Evolutionary conservation across 108 stramenopile genomes (phyloP), one percentile per base, ranked within the genome.

Genomic region (Poteriospumella lacustris): DNA sequence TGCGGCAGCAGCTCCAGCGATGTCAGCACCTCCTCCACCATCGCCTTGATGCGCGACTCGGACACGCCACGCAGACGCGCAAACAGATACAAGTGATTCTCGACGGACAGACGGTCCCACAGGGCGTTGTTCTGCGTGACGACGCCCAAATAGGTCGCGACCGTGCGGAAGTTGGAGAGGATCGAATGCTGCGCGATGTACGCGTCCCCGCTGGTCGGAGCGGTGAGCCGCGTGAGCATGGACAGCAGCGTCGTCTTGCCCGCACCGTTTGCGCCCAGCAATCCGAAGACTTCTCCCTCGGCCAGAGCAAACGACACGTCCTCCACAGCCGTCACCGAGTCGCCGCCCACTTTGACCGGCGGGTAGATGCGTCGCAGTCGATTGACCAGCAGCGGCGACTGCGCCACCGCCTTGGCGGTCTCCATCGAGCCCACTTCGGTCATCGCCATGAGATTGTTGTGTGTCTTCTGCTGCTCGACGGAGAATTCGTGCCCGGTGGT

Each of bases 91-190:
- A 96, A 67, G 77, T 96, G 95, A 78, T 96, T 93, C 3, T 84
- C 77, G 47, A 92, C 93, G 9, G 95, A 92, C 52, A 96, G 84
- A 34, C 82, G 52, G 2, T 90, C 91, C 75, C 90, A 93, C 19
- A 96, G 85, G 75, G 90, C 90, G 81, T 96, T 92, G 80, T 94
- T 92, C 76, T 96, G 95, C 39, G 93, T 82, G 75, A 93, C 94
- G 44, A 96, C 91, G 76, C 95, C 95, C 19, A 78, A 33, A 3
- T 41, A 15, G 1, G 19, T 5, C 33, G 31, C 1, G 19, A 58
- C 56, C 2, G 26, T 1, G 12, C 38, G 39, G 33, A 76, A 69
- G 44, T 79, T 43, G 26, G 34, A 19, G 42, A 43, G 73, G 28
- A 73, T 41, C 69, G 75, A 79, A 9, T 9, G 40, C 29, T 68